These are phyloP conservation scores for Tolypocladium guangdongense DNA, from an alignment of 2,329 filamentous ascomycete genomes.

Conservation along the genomic window DNA sequence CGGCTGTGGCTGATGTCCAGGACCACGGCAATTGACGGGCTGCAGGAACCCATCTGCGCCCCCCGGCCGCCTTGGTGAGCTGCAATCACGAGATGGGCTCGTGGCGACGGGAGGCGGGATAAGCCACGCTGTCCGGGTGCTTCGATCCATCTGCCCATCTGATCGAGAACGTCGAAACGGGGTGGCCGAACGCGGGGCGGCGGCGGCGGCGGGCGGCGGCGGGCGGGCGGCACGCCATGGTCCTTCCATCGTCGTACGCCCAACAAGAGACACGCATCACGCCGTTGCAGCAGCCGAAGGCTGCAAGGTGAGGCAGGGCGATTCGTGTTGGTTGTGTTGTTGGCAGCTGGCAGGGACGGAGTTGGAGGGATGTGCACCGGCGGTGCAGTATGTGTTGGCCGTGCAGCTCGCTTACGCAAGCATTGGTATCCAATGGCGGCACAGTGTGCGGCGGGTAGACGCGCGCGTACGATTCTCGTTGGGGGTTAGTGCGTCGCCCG, in stretches of 20 bases:
- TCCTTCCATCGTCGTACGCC: background rate
- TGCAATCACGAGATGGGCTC: background rate
- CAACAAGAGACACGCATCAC: background rate
- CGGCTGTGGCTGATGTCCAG: background rate
- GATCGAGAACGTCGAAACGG: background rate
- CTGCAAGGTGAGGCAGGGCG: background rate
- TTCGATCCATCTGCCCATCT: slow-evolving; percentile 3
- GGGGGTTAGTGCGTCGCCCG: slow-evolving; percentile 8
- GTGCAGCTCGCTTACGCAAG: slow-evolving; percentile 17
- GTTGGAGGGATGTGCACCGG: background rate
- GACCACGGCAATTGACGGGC: background rate
- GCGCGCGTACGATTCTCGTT: slow-evolving; percentile 16
- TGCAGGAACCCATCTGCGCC: background rate
- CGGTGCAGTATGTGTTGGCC: slow-evolving; percentile 15
- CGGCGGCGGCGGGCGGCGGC: background rate
- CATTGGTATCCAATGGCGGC: slow-evolving; percentile 18
- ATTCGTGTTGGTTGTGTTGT: background rate
- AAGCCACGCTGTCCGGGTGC: background rate
- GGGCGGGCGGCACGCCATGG: background rate
- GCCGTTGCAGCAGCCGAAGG: background rate
- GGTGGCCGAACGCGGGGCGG: background rate
- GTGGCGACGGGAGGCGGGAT: background rate
- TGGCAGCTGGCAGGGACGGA: slow-evolving; percentile 1
- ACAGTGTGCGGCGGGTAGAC: slow-evolving; percentile 13
- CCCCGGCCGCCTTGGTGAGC: background rate